Percentiles rank a stretch among this genome's conserved stretches.
Conservation (phyloP, 768 basidiomycete species). For the Lentinula boryana region DNA sequence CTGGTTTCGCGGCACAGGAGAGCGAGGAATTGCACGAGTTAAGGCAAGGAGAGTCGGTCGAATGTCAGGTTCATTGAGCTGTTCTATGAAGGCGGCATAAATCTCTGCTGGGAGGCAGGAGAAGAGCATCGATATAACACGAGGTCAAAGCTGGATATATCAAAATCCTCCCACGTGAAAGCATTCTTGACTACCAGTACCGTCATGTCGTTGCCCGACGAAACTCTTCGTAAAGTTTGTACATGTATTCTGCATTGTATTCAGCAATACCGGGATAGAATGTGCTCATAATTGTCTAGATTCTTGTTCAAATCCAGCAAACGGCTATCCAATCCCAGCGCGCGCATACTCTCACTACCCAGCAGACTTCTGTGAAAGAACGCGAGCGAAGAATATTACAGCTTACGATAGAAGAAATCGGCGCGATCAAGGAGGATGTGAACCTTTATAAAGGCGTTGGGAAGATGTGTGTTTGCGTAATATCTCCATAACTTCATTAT, state of each 20-base stretch:
- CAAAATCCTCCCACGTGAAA: not conserved
- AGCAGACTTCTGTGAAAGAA: slow-evolving; percentile 78
- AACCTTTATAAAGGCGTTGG: slow-evolving; percentile 93
- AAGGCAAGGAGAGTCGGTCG: slow-evolving; percentile 45
- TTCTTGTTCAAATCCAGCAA: slow-evolving; percentile 88
- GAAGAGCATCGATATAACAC: not conserved
- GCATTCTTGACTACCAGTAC: not conserved
- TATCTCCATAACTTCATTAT: not conserved
- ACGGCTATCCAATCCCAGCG: slow-evolving; percentile 84
- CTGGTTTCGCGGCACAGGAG: slow-evolving; percentile 47
- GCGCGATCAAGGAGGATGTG: slow-evolving; percentile 59
- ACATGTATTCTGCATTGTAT: slow-evolving; percentile 1
- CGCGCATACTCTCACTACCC: slow-evolving; percentile 62
- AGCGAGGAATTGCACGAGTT: slow-evolving; percentile 53
- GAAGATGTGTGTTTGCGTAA: slow-evolving; percentile 61
- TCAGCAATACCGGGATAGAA: slow-evolving; percentile 13
- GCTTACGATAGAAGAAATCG: slow-evolving; percentile 82
- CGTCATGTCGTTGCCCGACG: slow-evolving; percentile 60
- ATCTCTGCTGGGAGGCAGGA: not conserved
- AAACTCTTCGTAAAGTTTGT: slow-evolving; percentile 73
- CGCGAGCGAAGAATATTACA: slow-evolving; percentile 86
- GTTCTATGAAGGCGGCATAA: not conserved
- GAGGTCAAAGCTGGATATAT: not conserved
- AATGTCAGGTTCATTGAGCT: not conserved
- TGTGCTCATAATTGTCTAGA: slow-evolving; percentile 40